Base-by-base conservation (phyloP, 108 stramenopile genomes). In the Nitzschia sp. region DNA sequence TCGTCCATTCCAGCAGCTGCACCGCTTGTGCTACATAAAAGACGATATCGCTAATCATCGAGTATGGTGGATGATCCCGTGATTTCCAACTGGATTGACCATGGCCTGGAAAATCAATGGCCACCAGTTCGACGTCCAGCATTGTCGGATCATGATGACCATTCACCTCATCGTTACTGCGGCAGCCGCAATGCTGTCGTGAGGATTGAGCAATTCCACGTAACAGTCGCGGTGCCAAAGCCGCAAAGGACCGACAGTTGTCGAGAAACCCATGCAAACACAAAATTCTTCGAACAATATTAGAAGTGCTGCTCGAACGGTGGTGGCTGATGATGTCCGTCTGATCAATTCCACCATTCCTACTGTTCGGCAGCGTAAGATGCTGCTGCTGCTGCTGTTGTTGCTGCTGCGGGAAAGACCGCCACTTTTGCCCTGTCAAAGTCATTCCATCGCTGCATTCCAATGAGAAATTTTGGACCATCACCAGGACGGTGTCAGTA, bases 261-360 rank as follows among this genome's bases (percentile, higher is more conserved):
- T 93, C 92, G 41, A 93, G 55, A 82, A 84, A 90, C 5, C 92
- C 92, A 77, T 93, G 92, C 5, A 88, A 66, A 38, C 85, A 85
- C 3, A 93, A 32, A 22, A 92, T 76, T 53, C 58, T 46, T 2
- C 45, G 21, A 2, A 25, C 33, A 25, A 13, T 2, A 50, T 27
- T 9, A 44, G 16, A 15, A 45, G 57, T 69, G 59, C n/a, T n/a
- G n/a, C n/a, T n/a, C n/a, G n/a, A n/a, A n/a, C n/a, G n/a, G n/a
- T n/a, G n/a, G 13, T 15, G 15, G 9, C 41, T 44, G 41, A 44
- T 44, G 15, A 44, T 44, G 15, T 13, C 15, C 41, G 9, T 44
- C 41, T 15, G 15, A n/a, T n/a, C n/a, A n/a, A n/a, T n/a, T n/a
- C n/a, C n/a, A n/a, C n/a, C n/a, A n/a, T n/a, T n/a, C n/a, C n/a